Evolutionary conservation across 2,329 filamentous ascomycete genomes (phyloP).

Genomic region (Paecilomyces formosus): DNA sequence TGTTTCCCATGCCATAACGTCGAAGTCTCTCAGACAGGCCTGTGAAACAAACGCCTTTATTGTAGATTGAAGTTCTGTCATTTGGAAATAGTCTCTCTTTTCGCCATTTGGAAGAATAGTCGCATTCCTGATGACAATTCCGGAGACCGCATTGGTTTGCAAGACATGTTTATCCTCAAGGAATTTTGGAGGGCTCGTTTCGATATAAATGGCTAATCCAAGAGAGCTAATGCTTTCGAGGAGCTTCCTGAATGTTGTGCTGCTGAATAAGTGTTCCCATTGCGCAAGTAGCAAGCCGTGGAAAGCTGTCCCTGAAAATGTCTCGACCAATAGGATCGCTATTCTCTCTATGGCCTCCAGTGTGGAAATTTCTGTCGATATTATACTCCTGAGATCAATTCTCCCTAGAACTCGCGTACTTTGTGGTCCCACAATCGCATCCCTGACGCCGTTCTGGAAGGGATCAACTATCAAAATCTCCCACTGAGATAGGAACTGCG

Average conservation of each 20-base stretch:
- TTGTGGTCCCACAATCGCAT: slow-evolving; percentile 20
- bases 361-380: slow-evolving; percentile 14
- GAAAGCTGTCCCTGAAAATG: slow-evolving; percentile 23
- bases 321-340: slow-evolving; percentile 16
- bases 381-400: slow-evolving; percentile 18
- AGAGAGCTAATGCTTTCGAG: slow-evolving; percentile 25
- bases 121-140: slow-evolving; percentile 35
- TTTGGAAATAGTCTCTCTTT: slow-evolving; percentile 39
- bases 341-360: slow-evolving; percentile 21
- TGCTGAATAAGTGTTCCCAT: slow-evolving; percentile 29
- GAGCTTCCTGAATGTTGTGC: slow-evolving; percentile 21
- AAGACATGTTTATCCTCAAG: slow-evolving; percentile 28
- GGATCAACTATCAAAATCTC: slow-evolving; percentile 41
- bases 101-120: slow-evolving; percentile 35
- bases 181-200: slow-evolving; percentile 33
- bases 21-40: slow-evolving; percentile 36
- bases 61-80: slow-evolving; percentile 32
- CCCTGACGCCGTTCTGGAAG: slow-evolving; percentile 25
- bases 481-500: slow-evolving; percentile 32
- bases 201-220: slow-evolving; percentile 37
- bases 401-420: slow-evolving; percentile 22
- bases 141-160: slow-evolving; percentile 26
- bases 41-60: slow-evolving; percentile 41
- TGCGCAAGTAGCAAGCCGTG: slow-evolving; percentile 37
- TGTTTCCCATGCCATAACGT: slow-evolving; percentile 40